Evolutionary conservation across 768 basidiomycete genomes (phyloP).

Genomic region (Lactifluus volemus): DNA sequence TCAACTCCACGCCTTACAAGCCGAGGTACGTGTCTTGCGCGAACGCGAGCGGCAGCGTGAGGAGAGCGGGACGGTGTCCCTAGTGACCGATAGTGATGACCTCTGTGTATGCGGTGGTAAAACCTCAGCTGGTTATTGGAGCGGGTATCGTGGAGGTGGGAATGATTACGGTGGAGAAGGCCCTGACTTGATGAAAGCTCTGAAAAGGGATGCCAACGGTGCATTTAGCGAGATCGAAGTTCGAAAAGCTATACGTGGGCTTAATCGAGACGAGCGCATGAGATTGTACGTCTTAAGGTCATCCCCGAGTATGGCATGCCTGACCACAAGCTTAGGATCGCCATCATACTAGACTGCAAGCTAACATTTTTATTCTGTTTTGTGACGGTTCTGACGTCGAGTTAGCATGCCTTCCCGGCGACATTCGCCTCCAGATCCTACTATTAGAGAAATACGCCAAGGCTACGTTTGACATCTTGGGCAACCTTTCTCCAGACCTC

Average conservation of each 20-base stretch:
- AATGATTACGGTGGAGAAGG: slow-evolving; percentile 40
- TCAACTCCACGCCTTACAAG: slow-evolving; percentile 79
- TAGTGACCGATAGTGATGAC: slow-evolving; percentile 23
- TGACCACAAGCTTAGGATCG: slow-evolving; percentile 34
- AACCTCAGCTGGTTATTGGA: slow-evolving; percentile 62
- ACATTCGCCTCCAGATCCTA: slow-evolving; percentile 75
- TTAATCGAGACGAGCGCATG: slow-evolving; percentile 63
- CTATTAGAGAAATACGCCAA: slow-evolving; percentile 77
- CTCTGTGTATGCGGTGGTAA: slow-evolving; percentile 51
- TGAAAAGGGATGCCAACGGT: slow-evolving; percentile 41
- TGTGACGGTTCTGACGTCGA: slow-evolving; percentile 8
- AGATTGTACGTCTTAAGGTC: slow-evolving; percentile 45
- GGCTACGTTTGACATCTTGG: slow-evolving; percentile 77
- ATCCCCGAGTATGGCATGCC: slow-evolving; percentile 15
- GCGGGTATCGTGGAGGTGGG: slow-evolving; percentile 48
- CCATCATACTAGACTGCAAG: slow-evolving; percentile 54
- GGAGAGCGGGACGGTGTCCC: slow-evolving; percentile 19
- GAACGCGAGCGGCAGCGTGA: slow-evolving; percentile 29
- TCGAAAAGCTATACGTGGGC: slow-evolving; percentile 48
- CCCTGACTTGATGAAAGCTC: slow-evolving; percentile 41
- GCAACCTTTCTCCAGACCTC: slow-evolving; percentile 57
- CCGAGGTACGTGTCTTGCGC: slow-evolving; percentile 63
- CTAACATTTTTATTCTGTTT: background rate
- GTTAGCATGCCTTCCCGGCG: slow-evolving; percentile 71
- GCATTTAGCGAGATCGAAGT: slow-evolving; percentile 65